Base-by-base conservation (phyloP, 805 yeast species). In the Clavispora santaluciae region DNA sequence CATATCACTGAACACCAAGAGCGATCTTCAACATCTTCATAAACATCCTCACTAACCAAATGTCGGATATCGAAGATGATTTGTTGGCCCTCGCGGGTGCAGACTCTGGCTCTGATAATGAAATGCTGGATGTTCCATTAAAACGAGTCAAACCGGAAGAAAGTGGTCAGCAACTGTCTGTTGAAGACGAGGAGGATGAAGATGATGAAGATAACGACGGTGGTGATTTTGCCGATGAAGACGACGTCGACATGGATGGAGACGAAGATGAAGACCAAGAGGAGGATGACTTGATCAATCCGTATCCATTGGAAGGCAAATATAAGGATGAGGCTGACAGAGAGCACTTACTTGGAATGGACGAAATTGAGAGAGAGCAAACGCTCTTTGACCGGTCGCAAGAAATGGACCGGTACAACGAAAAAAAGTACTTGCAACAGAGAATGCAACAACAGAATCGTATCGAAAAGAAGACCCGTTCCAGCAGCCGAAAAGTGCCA, bases 11-110 rank as follows among this genome's bases (percentile, higher is more conserved):
- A 13, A 17, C 29, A 26, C 29, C 13, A 13, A 2, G 31, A 28
- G 20, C 31, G 20, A 28, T 15, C 38, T 7, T 26, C 40, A 18
- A 30, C 30, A 20, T 17, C 20, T 18, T 29, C 29, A 28, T 20
- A 28, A 15, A 15, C 31, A 28, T 20, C 10, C 31, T 16, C 31
- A 28, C 5, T 20, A 21, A 18, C 9, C 36, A 7, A 33, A 86
- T 86, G 95, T 82, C 90, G 45, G 95, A 69, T 53, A 78, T 88
- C 57, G 97, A 90, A 60, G 98, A 91, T 61, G 99, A 93, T 76
- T 76, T 93, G 68, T 77, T 91, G 59, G 98, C 96, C 16, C 77
- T 93, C 55, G 99, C 99, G 38, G 63, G 63, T 16, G 56, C 42
- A 12, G 61, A 53, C 37, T 54, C 57, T 13, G 98, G 95, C 45